Evolutionary conservation across 176 grass and related monocot species (phyloP).

Genomic region (Sorghum bicolor): Sorghum_bicolor_NCBIv3 NC_012870.2:27003001-27003500

Average conservation of each 20-base stretch:
- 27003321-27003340: not conserved
- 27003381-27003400: slow-evolving; percentile 16
- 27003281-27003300: not conserved
- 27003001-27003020: not conserved
- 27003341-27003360: not conserved
- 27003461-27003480: not conserved
- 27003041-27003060: not conserved
- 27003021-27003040: not conserved
- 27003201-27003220: slow-evolving; percentile 33
- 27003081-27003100: not conserved
- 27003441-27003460: not conserved
- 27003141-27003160: not conserved
- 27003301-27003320: not conserved
- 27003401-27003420: not conserved
- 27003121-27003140: not conserved
- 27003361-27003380: slow-evolving; percentile 1
- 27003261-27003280: not conserved
- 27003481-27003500: slow-evolving; percentile 9
- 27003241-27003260: not conserved
- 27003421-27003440: slow-evolving; percentile 8
- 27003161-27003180: slow-evolving; percentile 30
- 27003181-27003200: slow-evolving; percentile 17
- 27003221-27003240: slow-evolving; percentile 37
- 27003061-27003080: not conserved
- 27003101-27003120: slow-evolving; percentile 32